Evolutionary conservation across 352 stramenopile species (phyloP).

Genomic region (Phytophthora macrochlamydospora): DNA sequence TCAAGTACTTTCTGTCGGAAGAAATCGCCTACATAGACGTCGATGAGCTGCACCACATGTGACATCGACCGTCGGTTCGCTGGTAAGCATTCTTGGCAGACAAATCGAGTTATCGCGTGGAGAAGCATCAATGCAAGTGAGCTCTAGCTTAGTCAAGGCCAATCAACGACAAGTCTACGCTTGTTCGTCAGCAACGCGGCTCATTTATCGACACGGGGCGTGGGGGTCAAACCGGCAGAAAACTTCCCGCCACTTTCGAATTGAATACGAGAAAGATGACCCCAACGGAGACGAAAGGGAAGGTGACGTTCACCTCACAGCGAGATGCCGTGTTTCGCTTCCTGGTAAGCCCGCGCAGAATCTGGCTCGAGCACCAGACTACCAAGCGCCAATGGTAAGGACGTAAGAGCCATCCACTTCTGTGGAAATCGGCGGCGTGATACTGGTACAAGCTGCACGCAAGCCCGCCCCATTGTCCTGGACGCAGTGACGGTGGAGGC

Average conservation of each 20-base stretch:
- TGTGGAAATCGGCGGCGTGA: too few relatives aligned
- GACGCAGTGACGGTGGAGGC: too few relatives aligned
- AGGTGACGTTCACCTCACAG: conserved; percentile 26
- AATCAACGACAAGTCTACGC: neutral
- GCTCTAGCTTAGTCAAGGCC: too few relatives aligned
- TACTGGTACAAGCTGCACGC: too few relatives aligned
- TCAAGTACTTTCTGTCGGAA: too few relatives aligned
- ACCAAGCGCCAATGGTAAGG: conserved; percentile 29
- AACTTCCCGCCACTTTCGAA: conserved; percentile 9
- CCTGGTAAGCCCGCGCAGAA: conserved; percentile 10
- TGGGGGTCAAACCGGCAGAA: neutral
- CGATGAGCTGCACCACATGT: too few relatives aligned
- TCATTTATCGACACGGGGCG: neutral
- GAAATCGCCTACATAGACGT: too few relatives aligned
- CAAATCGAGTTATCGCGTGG: too few relatives aligned
- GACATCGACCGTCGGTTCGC: too few relatives aligned
- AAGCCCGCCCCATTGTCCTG: too few relatives aligned
- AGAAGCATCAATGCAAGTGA: too few relatives aligned
- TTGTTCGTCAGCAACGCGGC: conserved; percentile 6
- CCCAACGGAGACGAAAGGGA: conserved; percentile 12
- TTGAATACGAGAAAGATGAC: conserved; percentile 13
- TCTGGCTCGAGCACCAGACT: conserved; percentile 25
- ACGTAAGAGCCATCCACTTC: neutral
- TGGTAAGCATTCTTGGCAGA: too few relatives aligned
- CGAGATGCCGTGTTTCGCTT: conserved; percentile 19